Evolutionary conservation across 169 alveolate species (phyloP), one percentile per base, ranked within the genome.

Genomic region (Plasmodium vinckei): DNA sequence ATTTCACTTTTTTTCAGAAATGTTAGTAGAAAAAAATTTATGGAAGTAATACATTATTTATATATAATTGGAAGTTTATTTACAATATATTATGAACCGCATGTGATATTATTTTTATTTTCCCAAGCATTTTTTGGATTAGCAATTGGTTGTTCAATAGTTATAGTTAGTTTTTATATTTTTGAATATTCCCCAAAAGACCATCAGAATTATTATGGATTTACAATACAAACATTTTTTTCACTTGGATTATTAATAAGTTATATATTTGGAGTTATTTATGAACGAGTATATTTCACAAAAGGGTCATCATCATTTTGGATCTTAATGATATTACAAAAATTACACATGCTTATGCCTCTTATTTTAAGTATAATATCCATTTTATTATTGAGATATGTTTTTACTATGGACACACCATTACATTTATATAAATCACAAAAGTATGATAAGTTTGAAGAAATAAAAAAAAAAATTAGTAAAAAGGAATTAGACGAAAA

Each of bases 111-210:
- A 54, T 68, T 68, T 57, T 82, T 82, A 82, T 82, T 68, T 44
- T 53, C 84, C 12, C 86, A 82, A 68, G 90, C 90, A 5, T 56
- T 82, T 42, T 82, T 69, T 44, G 90, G 90, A 13, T 49, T 82
- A 82, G 61, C 90, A 13, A 68, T 82, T n/a, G 90, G 90, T 68
- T 69, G 63, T 2, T 39, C 90, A 9, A 49, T 82, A n/a, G 90
- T 82, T 17, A 82, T 44, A 21, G 90, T 61, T n/a, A 13, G 69
- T 54, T 65, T 61, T 68, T 82, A 82, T 47, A 42, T 82, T 13
- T 53, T 68, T 9, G 90, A 82, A 21, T 82, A 82, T 61, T 23
- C 90, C 0, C 82, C 90, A n/a, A 65, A 69, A n/a, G 67, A 21
- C 1, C 27, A 82, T 60, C 86, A 82, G 27, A 65, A 82, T 39